Evolutionary conservation across 208 protist genomes (phyloP), one percentile per base, ranked within the genome.

Genomic region (Endotrypanum monterogeii): DNA sequence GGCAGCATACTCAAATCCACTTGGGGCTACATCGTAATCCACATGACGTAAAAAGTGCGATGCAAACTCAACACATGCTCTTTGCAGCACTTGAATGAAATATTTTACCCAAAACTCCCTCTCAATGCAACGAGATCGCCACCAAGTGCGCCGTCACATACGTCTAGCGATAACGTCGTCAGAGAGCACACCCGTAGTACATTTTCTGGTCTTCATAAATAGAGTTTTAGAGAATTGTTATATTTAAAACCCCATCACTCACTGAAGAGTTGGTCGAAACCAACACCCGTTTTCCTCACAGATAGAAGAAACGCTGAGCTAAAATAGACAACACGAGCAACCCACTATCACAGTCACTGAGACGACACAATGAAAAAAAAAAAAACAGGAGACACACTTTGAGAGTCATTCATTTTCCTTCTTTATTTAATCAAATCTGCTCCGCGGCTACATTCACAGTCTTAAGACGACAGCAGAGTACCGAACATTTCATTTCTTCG

Each of bases 291-390:
- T 30, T 16, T 11, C 6, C 3, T 25, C 57, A 48, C 1, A 23
- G 28, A 65, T 9, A 20, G 28, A 39, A 65, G 4, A 11, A 9
- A 48, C 5, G 44, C 60, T 20, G 37, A 44, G 18, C 32, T 30
- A 23, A 65, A 20, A 65, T 37, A 28, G 16, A 25, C n/a, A 30
- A 65, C 37, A 65, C n/a, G 2, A 65, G 46, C 37, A 48, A 48
- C 6, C 25, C 6, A 14, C 12, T 30, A 65, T 25, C n/a, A 39
- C 28, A 20, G 20, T 20, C 57, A 41, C 39, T 56, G 18, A 65
- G 57, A 61, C 11, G 32, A 71, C 41, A 57, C 37, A 14, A 23
- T 44, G 71, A 55, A 76, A 50, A 63, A 41, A 46, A 67, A 67
- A 57, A 75, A 66, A 55, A 16, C 52, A 67, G 50, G 41, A 32